Evolutionary conservation across 768 basidiomycete genomes (phyloP), one percentile per base, ranked within the genome.

Genomic region (Boletus vinaceobasis): DNA sequence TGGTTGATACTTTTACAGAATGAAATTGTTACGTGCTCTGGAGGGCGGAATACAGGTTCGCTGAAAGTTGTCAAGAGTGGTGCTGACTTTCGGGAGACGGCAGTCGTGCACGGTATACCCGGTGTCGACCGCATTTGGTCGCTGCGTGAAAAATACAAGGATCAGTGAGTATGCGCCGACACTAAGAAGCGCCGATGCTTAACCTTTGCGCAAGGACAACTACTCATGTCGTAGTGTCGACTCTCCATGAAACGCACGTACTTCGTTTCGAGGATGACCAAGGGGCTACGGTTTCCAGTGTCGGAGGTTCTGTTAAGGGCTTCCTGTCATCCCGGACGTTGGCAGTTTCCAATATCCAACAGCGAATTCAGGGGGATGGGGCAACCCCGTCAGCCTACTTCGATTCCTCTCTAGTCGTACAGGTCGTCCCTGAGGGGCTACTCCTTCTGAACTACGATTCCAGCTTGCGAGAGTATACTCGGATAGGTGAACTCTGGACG

Each of bases 21-120:
- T n/a, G 86, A 89, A 67, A 81, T 95, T 39, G 83, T 96, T 5
- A 91, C 92, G 1, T 91, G 90, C 62, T 94, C 91, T 4, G 94
- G 94, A 6, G 88, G 83, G 2, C 78, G 78, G 46, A 90, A 83
- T 57, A 81, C 84, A 3, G 93, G 94, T 2, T 84, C 86, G 10
- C 63, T 97, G 15, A 86, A 87, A 45, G 71, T 93, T 31, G 78
- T 97, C 19, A 78, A 90, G 56, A 90, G 84, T 52, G 93, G 93
- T 2, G 90, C 91, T 7, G 87, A 90, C 60, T 86, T 93, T 65
- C 76, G 82, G 52, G 86, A 87, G 61, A 62, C 81, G 11, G 87
- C 85, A 0, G 68, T 72, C 29, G 63, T 90, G 7, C 77, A 80
- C 5, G 86, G 86, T 1, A 59, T 93, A 43, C 66, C 73, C 0